These are phyloP conservation scores for Nicotiana obtusifolia DNA, from an alignment of 257 asterid genomes.

Conservation along the genomic window DNA sequence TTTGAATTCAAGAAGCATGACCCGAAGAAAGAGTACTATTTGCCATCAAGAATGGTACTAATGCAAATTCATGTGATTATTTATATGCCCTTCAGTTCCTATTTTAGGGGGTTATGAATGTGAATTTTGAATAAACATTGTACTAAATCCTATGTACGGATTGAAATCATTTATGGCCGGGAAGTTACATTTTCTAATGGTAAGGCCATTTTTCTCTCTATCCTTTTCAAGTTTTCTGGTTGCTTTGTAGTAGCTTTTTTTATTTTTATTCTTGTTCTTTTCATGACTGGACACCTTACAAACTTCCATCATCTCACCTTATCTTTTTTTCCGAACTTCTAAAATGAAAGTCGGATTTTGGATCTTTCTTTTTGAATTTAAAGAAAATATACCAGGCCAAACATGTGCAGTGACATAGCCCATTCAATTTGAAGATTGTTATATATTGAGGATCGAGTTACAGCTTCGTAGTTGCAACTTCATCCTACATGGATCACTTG, in stretches of 20 bases:
- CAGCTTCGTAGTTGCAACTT: no score
- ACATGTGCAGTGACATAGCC: not conserved
- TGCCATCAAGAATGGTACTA: not conserved
- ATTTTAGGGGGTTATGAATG: not conserved
- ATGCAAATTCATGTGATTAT: not conserved
- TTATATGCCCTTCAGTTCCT: not conserved
- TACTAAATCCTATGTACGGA: not conserved
- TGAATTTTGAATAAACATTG: not conserved
- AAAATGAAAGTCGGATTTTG: not conserved
- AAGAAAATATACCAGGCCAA: not conserved
- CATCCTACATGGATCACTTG: no score
- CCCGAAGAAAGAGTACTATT: constrained; percentile 2
- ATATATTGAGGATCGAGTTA: not conserved
- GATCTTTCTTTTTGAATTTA: not conserved
- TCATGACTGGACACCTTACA: not conserved
- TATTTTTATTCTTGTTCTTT: not conserved
- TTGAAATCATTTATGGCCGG: no score
- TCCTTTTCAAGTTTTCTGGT: not conserved
- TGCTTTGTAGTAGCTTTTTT: not conserved
- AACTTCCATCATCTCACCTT: not conserved
- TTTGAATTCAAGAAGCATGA: not conserved
- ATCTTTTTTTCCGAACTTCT: not conserved
- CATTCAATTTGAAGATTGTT: not conserved
- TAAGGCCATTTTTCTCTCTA: no score
- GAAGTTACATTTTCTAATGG: no score